Percentiles rank a stretch among this genome's conserved stretches.
phyloP scores from a whole-genome alignment of 305 asterid genomes.

The Fraxinus xanthoxyloides region DNA sequence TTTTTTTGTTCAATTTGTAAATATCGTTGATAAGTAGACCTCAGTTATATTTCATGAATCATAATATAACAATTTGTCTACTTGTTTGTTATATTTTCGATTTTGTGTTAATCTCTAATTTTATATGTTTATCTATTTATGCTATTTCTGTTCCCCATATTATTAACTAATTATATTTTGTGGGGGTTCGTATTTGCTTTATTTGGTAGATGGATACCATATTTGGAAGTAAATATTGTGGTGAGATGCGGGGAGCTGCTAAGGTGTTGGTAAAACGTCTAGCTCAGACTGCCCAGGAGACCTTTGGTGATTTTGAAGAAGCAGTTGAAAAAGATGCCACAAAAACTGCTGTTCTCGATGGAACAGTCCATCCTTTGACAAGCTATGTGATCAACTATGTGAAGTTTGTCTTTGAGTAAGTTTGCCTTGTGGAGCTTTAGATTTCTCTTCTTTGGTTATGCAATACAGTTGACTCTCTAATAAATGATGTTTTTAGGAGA shows the following conservation, averaged over 20 bases:
- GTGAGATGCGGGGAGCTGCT: constrained; percentile 79
- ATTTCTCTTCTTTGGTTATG: background rate
- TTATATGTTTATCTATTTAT: background rate
- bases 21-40: background rate
- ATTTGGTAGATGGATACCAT: constrained; percentile 61
- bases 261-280: constrained; percentile 61
- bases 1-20: background rate
- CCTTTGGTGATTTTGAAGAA: constrained; percentile 91
- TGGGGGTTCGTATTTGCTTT: constrained; percentile 14
- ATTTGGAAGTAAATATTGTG: constrained; percentile 61
- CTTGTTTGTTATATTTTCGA: background rate
- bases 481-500: background rate
- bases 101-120: background rate
- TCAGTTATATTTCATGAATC: background rate
- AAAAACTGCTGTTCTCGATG: constrained; percentile 92
- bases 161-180: background rate
- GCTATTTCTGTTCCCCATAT: background rate
- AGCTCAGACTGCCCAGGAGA: constrained; percentile 92
- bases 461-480: background rate
- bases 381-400: constrained; percentile 94
- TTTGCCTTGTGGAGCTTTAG: background rate
- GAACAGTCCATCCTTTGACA: constrained; percentile 96
- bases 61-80: background rate
- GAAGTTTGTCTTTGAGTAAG: constrained; percentile 90
- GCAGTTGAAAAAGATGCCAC: constrained; percentile 97